Evolutionary conservation across 129 eudicot species (phyloP).

Genomic region (Centaurea solstitialis): DNA sequence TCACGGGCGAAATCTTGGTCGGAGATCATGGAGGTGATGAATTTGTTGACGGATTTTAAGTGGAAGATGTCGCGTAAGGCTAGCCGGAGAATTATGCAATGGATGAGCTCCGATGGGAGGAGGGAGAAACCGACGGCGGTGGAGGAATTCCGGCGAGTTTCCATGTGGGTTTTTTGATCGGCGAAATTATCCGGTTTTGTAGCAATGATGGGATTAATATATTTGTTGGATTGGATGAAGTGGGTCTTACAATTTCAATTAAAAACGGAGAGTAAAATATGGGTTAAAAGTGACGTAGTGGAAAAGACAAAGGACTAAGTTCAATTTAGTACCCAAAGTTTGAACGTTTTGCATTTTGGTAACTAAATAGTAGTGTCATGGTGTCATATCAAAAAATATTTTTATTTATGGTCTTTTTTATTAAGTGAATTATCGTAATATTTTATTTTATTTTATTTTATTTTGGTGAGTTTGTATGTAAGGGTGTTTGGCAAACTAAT

Average conservation of each 20-base stretch:
- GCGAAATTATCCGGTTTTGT: slow-evolving; percentile 6
- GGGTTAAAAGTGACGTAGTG: slow-evolving; percentile 31
- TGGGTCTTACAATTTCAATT: slow-evolving; percentile 24
- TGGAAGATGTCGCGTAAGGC: slow-evolving; percentile 53
- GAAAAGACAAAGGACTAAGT: slow-evolving; percentile 24
- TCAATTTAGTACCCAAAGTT: slow-evolving; percentile 13
- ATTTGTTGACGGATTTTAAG: slow-evolving; percentile 51
- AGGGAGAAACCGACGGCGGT: slow-evolving; percentile 53
- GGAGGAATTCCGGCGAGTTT: slow-evolving; percentile 52
- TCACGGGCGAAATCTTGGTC: slow-evolving; percentile 52
- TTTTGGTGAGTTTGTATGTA: no score
- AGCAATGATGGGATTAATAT: slow-evolving; percentile 40
- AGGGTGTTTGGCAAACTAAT: no score
- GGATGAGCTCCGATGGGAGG: slow-evolving; percentile 72
- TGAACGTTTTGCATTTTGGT: background rate
- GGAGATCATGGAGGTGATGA: slow-evolving; percentile 37
- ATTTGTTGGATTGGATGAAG: slow-evolving; percentile 40
- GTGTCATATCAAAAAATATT: background rate
- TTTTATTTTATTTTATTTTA: no score
- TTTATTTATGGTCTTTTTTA: background rate
- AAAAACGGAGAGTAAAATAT: slow-evolving; percentile 8
- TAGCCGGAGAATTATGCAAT: slow-evolving; percentile 46
- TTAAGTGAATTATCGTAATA: background rate
- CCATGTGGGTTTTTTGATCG: slow-evolving; percentile 47
- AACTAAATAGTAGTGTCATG: no score